phyloP scores from a whole-genome alignment of 2,329 filamentous ascomycete species.

The Fusarium udum region DNA sequence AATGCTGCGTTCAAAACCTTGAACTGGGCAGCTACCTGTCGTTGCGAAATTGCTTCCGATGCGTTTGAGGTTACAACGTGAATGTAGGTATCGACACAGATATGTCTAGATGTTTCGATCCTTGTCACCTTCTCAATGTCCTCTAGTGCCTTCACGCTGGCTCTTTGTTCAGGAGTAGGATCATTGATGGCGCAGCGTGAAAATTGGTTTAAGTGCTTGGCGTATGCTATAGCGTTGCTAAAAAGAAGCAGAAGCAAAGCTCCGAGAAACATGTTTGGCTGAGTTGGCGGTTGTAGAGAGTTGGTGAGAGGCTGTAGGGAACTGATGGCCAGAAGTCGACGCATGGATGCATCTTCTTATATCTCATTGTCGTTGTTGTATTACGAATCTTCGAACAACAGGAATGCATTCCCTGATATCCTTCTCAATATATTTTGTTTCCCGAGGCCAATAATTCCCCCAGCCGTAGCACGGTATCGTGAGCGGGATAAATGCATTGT shows the following conservation, averaged over 20 bases:
- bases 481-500: not conserved
- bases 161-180: not conserved
- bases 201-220: fast-evolving
- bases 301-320: not conserved
- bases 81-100: not conserved
- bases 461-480: not conserved
- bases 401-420: not conserved
- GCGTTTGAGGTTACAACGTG: not conserved
- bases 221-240: not conserved
- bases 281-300: no score
- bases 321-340: fast-evolving
- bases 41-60: not conserved
- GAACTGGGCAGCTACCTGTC: not conserved
- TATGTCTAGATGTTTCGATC: not conserved
- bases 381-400: not conserved
- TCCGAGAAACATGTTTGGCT: not conserved
- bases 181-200: not conserved
- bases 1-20: not conserved
- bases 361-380: not conserved
- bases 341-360: not conserved
- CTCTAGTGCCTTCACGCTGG: not conserved
- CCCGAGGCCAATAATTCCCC: not conserved
- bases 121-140: not conserved
- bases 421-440: not conserved
- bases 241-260: not conserved